Conservation (phyloP, 140 eudicot species). For the Erigeron philadelphicus region DNA sequence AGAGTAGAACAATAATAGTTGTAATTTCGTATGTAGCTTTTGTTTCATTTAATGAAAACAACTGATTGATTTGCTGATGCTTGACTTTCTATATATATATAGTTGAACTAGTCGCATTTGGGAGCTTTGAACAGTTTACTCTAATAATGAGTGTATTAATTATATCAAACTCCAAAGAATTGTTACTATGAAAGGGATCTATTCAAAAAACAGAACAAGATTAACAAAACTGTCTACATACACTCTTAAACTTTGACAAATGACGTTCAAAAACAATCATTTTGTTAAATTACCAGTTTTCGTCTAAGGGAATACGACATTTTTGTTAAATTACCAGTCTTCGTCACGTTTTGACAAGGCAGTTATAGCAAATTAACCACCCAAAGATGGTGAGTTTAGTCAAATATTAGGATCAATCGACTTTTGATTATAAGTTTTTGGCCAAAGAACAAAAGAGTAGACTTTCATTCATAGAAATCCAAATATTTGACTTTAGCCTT, state of each 20-base stretch:
- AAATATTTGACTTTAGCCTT: conserved; percentile 33
- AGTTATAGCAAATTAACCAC: not conserved
- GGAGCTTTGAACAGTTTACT: conserved; percentile 20
- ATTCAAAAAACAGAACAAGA: not conserved
- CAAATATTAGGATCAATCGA: conserved; percentile 21
- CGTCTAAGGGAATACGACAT: no score
- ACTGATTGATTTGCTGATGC: not conserved
- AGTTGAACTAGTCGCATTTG: conserved; percentile 25
- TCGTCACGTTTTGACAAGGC: no score
- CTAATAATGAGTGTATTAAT: not conserved
- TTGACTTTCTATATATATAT: conserved; percentile 1
- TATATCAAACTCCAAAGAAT: conserved; percentile 1
- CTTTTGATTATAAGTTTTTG: not conserved
- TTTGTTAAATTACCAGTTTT: not conserved
- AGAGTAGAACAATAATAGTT: not conserved
- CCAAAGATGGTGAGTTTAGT: conserved; percentile 7
- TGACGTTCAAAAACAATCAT: conserved; percentile 18
- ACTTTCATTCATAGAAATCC: conserved; percentile 25
- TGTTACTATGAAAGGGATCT: conserved; percentile 9
- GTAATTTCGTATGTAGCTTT: not conserved
- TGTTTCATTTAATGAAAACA: not conserved
- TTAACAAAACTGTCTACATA: not conserved
- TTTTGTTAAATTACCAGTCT: no score
- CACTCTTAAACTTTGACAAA: not conserved
- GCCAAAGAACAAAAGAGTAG: conserved; percentile 11